A percentile compares a stretch with the other conserved stretches of the same genome.
Evolutionary conservation across 129 eudicot genomes (phyloP).

Genomic region (Helianthus tuberosus): DNA sequence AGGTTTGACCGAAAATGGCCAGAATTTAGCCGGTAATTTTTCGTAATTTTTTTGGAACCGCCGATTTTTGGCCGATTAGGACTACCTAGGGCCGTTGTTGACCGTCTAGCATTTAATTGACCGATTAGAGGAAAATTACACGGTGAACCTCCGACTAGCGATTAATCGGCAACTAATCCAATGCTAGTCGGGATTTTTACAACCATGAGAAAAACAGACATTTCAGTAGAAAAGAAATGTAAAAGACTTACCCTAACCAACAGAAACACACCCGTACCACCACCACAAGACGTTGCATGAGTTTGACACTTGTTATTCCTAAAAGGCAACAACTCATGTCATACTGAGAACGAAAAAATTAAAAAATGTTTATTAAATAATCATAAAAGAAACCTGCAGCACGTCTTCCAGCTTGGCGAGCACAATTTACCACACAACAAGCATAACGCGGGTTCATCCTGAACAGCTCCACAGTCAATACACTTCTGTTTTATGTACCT

Average conservation of each 20-base stretch:
- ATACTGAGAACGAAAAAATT: conserved; percentile 7
- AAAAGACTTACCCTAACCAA: conserved; percentile 70
- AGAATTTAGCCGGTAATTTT: no score
- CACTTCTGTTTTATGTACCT: conserved; percentile 87
- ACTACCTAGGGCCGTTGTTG: no score
- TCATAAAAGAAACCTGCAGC: conserved; percentile 72
- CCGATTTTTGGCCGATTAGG: no score
- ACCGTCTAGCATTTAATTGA: no score
- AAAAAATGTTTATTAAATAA: background rate
- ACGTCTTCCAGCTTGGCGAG: conserved; percentile 82
- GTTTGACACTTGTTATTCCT: conserved; percentile 87
- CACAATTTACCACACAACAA: conserved; percentile 90
- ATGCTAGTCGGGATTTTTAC: no score
- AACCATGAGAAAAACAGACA: background rate
- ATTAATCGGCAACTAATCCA: no score
- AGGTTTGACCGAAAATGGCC: no score
- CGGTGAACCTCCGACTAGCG: no score
- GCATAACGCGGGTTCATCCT: conserved; percentile 91
- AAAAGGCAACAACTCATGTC: conserved; percentile 9
- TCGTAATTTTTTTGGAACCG: no score
- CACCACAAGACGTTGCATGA: conserved; percentile 93
- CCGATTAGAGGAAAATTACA: no score
- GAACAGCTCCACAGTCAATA: conserved; percentile 65
- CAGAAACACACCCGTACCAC: conserved; percentile 90
- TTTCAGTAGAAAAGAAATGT: background rate